Percentiles rank a stretch among this genome's conserved stretches.
Conservation (phyloP, 75 land plant genomes). For the Azolla pinnata region DNA sequence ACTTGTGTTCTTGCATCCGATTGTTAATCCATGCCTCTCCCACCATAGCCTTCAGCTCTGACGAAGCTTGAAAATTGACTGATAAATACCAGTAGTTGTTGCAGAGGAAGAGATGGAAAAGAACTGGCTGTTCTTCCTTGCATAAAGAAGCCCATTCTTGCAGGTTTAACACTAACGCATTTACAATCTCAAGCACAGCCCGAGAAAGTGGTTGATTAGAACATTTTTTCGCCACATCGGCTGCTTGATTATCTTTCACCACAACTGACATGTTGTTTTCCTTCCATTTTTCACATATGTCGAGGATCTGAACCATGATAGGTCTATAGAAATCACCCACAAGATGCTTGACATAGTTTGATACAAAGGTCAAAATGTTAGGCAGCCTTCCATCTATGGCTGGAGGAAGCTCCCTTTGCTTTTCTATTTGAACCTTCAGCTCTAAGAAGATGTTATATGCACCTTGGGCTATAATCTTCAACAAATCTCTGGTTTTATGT, state of each 20-base stretch:
- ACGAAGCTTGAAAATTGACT: slow-evolving; percentile 29
- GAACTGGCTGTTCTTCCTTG: slow-evolving; percentile 31
- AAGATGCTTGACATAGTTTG: slow-evolving; percentile 46
- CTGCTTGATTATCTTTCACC: slow-evolving; percentile 28
- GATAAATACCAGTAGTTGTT: slow-evolving; percentile 54
- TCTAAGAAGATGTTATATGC: slow-evolving; percentile 46
- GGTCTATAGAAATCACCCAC: slow-evolving; percentile 44
- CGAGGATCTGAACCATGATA: slow-evolving; percentile 45
- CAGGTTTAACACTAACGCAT: slow-evolving; percentile 43
- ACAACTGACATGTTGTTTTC: slow-evolving; percentile 15
- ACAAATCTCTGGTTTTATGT: slow-evolving; percentile 35
- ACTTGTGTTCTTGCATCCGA: slow-evolving; percentile 36
- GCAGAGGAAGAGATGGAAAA: slow-evolving; percentile 53
- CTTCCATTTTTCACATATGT: slow-evolving; percentile 50
- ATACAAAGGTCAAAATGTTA: slow-evolving; percentile 51
- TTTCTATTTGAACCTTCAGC: slow-evolving; percentile 38
- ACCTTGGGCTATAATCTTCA: slow-evolving; percentile 35
- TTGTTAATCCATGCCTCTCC: slow-evolving; percentile 57
- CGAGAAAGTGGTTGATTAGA: no score
- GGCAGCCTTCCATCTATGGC: slow-evolving; percentile 51
- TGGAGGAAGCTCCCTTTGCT: slow-evolving; percentile 39
- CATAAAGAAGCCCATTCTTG: slow-evolving; percentile 41
- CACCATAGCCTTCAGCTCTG: slow-evolving; percentile 44
- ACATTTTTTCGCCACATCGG: no score
- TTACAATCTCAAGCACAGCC: slow-evolving; percentile 36